Base-by-base conservation (phyloP, 228 moss, liverwort and hornwort species). In the Sphagnum magellanicum region DNA sequence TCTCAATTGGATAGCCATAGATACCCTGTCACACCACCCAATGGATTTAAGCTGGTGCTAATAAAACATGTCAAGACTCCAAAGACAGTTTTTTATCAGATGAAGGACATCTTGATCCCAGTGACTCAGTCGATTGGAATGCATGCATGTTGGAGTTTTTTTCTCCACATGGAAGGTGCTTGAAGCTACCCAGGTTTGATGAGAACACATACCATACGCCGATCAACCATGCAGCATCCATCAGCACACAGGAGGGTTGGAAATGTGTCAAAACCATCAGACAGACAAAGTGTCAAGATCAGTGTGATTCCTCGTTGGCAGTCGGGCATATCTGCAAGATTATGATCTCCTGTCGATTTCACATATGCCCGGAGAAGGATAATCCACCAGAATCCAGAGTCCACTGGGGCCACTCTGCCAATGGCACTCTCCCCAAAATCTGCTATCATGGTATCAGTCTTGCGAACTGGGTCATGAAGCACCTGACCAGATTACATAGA, bases 351-450 rank as follows among this genome's bases (percentile, higher is more conserved):
- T 5, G 94, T 95, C 10, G 92, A 81, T 68, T 92, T 95, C 10
- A 91, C 92, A 17, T 95, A 95, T 65, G 94, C 92, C 52, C 94
- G 91, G 60, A 95, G 88, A 65, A 95, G 83, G 75, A 95, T 95
- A 52, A 95, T 92, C 94, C 94, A 95, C 94, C 94, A 95, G 63
- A 95, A 95, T 13, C 94, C 94, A 32, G 94, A 95, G 67, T 95
- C 94, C 62, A 95, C 94, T 16, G 94, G 94, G 9, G 94, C 94
- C 53, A 95, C 94, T 76, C 94, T 84, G 65, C 94, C 94, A 71
- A 95, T 95, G 11, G 94, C 94, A 79, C 94, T 95, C 72, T 95
- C 94, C 5, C 94, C 94, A 61, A 95, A 95, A 78, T 95, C 94
- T 49, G 94, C 94, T 53, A 95, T 83, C 94, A 95, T 95, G 4